Conservation (phyloP, 2,329 filamentous ascomycete species). For the Elsinoe fawcettii region DNA sequence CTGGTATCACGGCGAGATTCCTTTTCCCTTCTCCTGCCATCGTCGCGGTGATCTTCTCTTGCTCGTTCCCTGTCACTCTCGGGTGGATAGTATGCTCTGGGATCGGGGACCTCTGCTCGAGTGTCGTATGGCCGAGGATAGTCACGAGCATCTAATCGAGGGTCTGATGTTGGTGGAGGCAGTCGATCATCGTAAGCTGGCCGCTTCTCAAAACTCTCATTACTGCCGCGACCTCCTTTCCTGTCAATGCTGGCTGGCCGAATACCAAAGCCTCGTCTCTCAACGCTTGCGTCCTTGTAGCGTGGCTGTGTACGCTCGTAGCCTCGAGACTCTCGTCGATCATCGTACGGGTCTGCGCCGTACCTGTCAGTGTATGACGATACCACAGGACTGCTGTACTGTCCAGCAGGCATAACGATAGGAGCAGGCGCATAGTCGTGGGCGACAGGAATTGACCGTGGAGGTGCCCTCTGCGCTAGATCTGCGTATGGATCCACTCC, state of each 20-base stretch:
- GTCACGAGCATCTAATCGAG: slow-evolving; percentile 11
- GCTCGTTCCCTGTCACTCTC: not conserved
- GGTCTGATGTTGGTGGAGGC: slow-evolving; percentile 12
- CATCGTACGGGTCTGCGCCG: slow-evolving; percentile 35
- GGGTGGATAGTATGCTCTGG: slow-evolving; percentile 1
- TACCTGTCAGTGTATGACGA: slow-evolving; percentile 12
- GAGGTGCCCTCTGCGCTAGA: not conserved
- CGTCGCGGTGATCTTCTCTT: slow-evolving; percentile 9
- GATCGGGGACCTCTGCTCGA: not conserved
- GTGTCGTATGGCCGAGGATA: slow-evolving; percentile 9
- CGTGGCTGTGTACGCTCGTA: slow-evolving; percentile 28
- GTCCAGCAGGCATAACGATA: slow-evolving; percentile 21
- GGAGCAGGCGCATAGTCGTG: slow-evolving; percentile 14
- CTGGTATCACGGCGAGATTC: slow-evolving; percentile 7
- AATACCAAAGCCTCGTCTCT: slow-evolving; percentile 43
- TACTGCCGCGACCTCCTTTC: slow-evolving; percentile 27
- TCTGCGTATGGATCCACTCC: slow-evolving; percentile 2
- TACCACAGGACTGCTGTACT: slow-evolving; percentile 1
- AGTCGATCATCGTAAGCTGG: slow-evolving; percentile 22
- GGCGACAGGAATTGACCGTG: slow-evolving; percentile 14
- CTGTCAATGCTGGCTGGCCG: slow-evolving; percentile 26
- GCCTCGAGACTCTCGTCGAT: slow-evolving; percentile 34
- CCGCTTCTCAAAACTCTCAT: slow-evolving; percentile 35
- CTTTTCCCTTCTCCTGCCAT: slow-evolving; percentile 6
- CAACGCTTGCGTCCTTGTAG: slow-evolving; percentile 38